Evolutionary conservation across 371 early-diverging fungal species (phyloP), one percentile per base, ranked within the genome.

Genomic region (Entomophthora muscae): DNA sequence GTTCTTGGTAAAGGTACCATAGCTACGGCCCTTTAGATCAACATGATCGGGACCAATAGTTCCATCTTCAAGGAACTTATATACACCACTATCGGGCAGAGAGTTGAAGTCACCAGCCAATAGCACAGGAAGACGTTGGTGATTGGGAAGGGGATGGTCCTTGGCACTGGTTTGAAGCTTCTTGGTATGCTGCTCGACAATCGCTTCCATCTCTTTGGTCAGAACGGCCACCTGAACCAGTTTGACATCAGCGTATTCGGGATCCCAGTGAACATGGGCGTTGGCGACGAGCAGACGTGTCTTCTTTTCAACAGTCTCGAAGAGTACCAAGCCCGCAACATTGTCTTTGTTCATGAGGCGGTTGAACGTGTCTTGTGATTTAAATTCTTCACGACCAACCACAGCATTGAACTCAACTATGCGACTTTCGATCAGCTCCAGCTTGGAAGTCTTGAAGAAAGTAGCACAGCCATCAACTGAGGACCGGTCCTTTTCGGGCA

Each of bases 41-140:
- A 72, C 71, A 71, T 97, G 97, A 54, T 86, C 83, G 67, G 83
- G 84, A 21, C 77, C 73, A 56, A 94, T 75, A 0, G 70, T 64
- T 17, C 85, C 83, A 61, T 79, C 76, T 51, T 84, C 78, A 32
- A 95, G 71, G 67, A 90, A 91, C 68, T 93, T 91, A 70, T 90
- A 92, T 0, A 99, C 95, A 12, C 93, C 93, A 3, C 94, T 92
- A 52, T 82, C 79, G 1, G 91, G 90, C 1, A 84, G 74, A 17
- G 97, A 95, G 73, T 99, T 99, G 73, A 97, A 95, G 76, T 99
- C 99, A 33, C 99, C 99, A 65, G 88, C 85, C 21, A 95, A 75
- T 17, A 97, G 63, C 0, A 83, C 76, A 1, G 89, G 85, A 21
- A 89, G 56, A 29, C 78, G 72, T 71, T 66, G 63, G 67, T 75